Conservation (phyloP, 2,329 filamentous ascomycete species). For the Verticillium zaregamsianum region DNA sequence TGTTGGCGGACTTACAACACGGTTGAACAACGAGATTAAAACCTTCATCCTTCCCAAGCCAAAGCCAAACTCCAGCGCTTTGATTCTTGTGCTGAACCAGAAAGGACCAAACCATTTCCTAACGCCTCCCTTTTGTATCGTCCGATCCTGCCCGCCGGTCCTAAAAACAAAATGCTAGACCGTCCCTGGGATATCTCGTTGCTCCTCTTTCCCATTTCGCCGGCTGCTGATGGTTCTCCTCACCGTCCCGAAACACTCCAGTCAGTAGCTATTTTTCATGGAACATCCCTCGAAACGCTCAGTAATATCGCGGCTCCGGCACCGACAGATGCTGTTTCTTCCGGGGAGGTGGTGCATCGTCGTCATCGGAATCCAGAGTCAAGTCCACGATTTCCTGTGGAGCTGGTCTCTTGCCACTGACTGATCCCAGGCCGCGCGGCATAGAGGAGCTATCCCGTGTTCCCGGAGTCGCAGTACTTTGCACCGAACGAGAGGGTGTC, state of each 20-base stretch:
- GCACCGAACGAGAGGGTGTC: constrained; percentile 30
- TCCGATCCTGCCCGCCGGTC: not conserved
- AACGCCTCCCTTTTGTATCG: not conserved
- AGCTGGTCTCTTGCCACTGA: constrained; percentile 42
- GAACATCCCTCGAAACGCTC: not conserved
- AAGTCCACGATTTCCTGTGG: constrained; percentile 53
- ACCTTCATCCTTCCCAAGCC: not conserved
- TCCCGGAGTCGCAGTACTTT: constrained; percentile 31
- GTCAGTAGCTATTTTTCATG: not conserved
- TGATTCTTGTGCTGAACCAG: not conserved
- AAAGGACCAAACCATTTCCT: not conserved
- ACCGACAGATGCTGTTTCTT: constrained; percentile 40
- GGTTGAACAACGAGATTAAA: not conserved
- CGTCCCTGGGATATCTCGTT: not conserved
- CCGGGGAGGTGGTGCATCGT: constrained; percentile 40
- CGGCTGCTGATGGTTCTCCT: not conserved
- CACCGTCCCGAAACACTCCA: not conserved
- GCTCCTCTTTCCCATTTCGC: not conserved
- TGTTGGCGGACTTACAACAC: not conserved
- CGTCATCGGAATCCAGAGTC: constrained; percentile 51
- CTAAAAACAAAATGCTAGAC: not conserved
- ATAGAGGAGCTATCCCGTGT: constrained; percentile 29
- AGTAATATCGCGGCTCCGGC: not conserved
- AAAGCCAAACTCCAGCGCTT: constrained; percentile 2
- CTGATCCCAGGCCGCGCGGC: constrained; percentile 28